phyloP scores from a whole-genome alignment of 2,329 filamentous ascomycete species.

The Hansfordia pulvinata region DNA sequence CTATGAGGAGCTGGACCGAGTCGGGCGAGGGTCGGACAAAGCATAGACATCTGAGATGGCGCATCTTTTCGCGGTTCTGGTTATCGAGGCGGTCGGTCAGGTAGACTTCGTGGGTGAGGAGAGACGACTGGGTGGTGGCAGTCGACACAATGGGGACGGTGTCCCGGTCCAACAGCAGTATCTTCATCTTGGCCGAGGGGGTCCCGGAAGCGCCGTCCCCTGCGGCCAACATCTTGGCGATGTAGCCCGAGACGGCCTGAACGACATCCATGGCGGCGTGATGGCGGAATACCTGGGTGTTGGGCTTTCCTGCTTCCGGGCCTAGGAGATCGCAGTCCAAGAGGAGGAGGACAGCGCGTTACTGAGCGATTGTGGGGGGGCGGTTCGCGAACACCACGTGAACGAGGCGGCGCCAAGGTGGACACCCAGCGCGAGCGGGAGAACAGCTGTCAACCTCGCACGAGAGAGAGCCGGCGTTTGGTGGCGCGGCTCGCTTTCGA shows the following conservation, averaged over 20 bases:
- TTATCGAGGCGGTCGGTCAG: slow-evolving; percentile 95
- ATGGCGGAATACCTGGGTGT: not conserved
- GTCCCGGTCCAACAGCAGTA: slow-evolving; percentile 82
- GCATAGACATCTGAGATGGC: slow-evolving; percentile 84
- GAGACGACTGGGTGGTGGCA: slow-evolving; percentile 85
- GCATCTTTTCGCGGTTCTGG: slow-evolving; percentile 85
- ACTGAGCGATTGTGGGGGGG: no score
- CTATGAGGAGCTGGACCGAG: slow-evolving; percentile 85
- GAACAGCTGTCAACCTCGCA: no score
- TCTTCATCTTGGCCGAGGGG: slow-evolving; percentile 91
- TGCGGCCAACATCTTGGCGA: slow-evolving; percentile 86
- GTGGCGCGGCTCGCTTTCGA: no score
- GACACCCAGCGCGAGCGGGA: no score
- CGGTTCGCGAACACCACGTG: no score
- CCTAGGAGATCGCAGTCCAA: no score
- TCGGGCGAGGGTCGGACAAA: slow-evolving; percentile 86
- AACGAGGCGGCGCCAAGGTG: no score
- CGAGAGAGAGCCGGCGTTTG: no score
- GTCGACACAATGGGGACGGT: slow-evolving; percentile 91
- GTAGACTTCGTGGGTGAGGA: slow-evolving; percentile 94
- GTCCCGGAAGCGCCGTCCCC: slow-evolving; percentile 57
- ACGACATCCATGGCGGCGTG: slow-evolving; percentile 68
- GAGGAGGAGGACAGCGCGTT: no score
- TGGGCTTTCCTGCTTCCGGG: no score
- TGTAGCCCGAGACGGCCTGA: slow-evolving; percentile 84